phyloP scores from a whole-genome alignment of 768 basidiomycete species.

The Lactarius hengduanensis region DNA sequence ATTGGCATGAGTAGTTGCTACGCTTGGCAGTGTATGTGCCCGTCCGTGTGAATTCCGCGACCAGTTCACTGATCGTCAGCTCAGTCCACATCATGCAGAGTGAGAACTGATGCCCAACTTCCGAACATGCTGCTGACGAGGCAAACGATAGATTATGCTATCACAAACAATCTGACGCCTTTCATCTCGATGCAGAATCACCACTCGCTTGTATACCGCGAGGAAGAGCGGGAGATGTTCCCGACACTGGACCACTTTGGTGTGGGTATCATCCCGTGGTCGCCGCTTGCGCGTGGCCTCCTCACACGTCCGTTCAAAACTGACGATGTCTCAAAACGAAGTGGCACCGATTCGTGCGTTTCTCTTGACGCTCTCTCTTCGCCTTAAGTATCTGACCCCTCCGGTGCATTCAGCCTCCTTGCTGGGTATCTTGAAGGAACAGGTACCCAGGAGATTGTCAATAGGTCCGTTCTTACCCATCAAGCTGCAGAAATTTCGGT shows the following conservation, averaged over 20 bases:
- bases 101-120: conserved; percentile 6
- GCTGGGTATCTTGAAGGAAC: neutral
- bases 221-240: conserved; percentile 42
- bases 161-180: conserved; percentile 21
- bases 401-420: conserved; percentile 6
- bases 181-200: conserved; percentile 29
- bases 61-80: conserved; percentile 16
- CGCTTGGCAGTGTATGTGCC: conserved; percentile 33
- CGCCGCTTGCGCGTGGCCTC: conserved; percentile 26
- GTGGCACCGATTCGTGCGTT: conserved; percentile 16
- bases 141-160: conserved; percentile 26
- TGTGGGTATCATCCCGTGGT: conserved; percentile 28
- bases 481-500: too few species aligned
- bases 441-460: conserved; percentile 21
- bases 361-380: too few species aligned
- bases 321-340: neutral
- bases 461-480: conserved; percentile 10
- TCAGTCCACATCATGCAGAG: conserved; percentile 28
- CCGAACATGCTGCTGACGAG: conserved; percentile 21
- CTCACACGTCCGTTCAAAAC: conserved; percentile 21
- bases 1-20: conserved; percentile 35
- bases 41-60: neutral
- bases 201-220: conserved; percentile 40
- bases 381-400: neutral
- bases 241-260: conserved; percentile 32